Conservation (phyloP, 2,329 filamentous ascomycete species). For the Dissoconium aciculare region DNA sequence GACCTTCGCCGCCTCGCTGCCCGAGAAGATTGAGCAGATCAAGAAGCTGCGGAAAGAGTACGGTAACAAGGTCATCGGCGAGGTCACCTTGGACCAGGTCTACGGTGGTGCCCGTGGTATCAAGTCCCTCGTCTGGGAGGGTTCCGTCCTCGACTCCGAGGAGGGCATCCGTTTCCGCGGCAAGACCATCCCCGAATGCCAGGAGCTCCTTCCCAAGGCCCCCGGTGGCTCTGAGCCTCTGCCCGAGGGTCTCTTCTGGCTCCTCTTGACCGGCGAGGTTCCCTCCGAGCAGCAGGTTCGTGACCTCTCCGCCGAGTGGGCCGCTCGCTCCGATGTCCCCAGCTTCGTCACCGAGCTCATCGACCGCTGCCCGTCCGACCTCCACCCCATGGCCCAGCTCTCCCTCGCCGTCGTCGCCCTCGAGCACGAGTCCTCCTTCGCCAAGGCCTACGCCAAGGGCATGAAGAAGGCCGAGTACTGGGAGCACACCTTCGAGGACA, state of each 20-base stretch:
- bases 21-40: slow-evolving; percentile 96
- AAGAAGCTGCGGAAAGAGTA: slow-evolving; percentile 97
- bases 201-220: slow-evolving; percentile 91
- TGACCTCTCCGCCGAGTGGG: slow-evolving; percentile 96
- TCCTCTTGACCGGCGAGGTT: slow-evolving; percentile 94
- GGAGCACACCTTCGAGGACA: slow-evolving; percentile 98
- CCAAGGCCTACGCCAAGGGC: slow-evolving; percentile 97
- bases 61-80: slow-evolving; percentile 86
- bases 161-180: slow-evolving; percentile 99
- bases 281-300: slow-evolving; percentile 96
- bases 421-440: slow-evolving; percentile 94
- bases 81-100: slow-evolving; percentile 98
- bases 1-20: slow-evolving; percentile 89
- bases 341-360: slow-evolving; percentile 99
- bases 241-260: slow-evolving; percentile 98
- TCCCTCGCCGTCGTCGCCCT: slow-evolving; percentile 94
- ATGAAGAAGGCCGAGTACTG: slow-evolving; percentile 99
- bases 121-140: slow-evolving; percentile 97
- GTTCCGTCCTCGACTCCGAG: slow-evolving; percentile 93
- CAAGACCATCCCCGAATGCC: slow-evolving; percentile 98
- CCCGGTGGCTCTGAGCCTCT: slow-evolving; percentile 93
- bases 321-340: slow-evolving; percentile 88
- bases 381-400: slow-evolving; percentile 99
- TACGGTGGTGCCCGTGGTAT: slow-evolving; percentile 98
- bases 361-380: slow-evolving; percentile 96